phyloP scores from a whole-genome alignment of 352 stramenopile genomes.

The Globisporangium camurandrum region DNA sequence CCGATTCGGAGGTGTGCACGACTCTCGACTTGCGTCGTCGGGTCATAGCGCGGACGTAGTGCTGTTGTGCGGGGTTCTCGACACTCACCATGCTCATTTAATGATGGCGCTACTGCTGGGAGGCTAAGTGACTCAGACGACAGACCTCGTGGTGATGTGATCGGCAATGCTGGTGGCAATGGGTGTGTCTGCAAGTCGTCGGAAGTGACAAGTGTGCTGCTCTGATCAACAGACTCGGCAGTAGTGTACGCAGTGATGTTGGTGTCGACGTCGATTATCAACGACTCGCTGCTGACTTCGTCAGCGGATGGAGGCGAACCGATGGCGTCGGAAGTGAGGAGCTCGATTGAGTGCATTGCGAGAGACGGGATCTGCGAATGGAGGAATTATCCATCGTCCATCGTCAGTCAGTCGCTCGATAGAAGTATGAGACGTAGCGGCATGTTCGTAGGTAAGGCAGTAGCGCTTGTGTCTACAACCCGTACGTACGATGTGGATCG shows the following conservation, averaged over 20 bases:
- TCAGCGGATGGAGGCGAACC: too few relatives aligned
- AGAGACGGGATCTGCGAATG: constrained; percentile 37
- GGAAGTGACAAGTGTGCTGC: background rate
- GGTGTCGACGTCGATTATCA: background rate
- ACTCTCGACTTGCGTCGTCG: constrained; percentile 21
- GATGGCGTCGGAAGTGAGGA: constrained; percentile 1
- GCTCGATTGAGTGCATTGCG: constrained; percentile 24
- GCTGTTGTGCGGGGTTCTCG: background rate
- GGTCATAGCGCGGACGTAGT: background rate
- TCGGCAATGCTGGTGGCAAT: constrained; percentile 6
- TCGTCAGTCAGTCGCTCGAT: background rate
- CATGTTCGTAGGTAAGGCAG: background rate
- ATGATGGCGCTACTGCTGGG: background rate
- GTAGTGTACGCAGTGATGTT: background rate
- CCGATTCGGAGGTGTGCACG: constrained; percentile 26
- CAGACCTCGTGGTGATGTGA: constrained; percentile 7
- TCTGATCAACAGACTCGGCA: background rate
- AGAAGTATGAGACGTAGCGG: background rate
- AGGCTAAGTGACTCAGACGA: too few relatives aligned
- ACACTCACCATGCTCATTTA: too few relatives aligned
- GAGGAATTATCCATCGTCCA: too few relatives aligned
- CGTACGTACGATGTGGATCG: constrained; percentile 65
- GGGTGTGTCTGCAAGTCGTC: background rate
- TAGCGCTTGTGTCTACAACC: too few relatives aligned
- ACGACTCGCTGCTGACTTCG: background rate